These are phyloP conservation scores for Entrophospora sp. DNA, from an alignment of 192 early-diverging fungal genomes.

Conservation along the genomic window DNA sequence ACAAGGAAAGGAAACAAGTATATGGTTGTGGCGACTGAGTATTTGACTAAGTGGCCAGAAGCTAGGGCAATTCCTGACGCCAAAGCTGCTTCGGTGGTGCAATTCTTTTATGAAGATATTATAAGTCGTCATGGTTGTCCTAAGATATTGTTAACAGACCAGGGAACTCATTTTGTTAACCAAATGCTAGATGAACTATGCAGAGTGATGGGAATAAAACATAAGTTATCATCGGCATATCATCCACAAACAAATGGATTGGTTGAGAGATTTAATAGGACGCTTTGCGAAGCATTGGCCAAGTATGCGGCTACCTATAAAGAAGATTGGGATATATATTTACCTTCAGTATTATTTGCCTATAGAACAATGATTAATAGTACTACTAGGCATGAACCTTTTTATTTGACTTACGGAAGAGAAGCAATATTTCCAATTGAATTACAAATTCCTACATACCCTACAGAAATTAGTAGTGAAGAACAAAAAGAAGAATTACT, in stretches of 20 bases:
- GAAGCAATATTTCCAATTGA: not conserved
- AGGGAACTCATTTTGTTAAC: slow-evolving; percentile 24
- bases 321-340: too few relatives aligned
- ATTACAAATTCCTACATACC: not conserved
- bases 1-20: slow-evolving; percentile 13
- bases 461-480: not conserved
- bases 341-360: too few relatives aligned
- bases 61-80: too few relatives aligned
- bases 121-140: too few relatives aligned
- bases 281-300: too few relatives aligned
- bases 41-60: slow-evolving; percentile 26
- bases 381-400: not conserved
- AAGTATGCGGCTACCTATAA: too few relatives aligned
- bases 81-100: slow-evolving; percentile 14
- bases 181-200: too few relatives aligned
- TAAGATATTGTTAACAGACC: too few relatives aligned
- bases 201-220: too few relatives aligned
- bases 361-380: not conserved
- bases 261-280: not conserved
- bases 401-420: not conserved
- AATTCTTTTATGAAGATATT: too few relatives aligned
- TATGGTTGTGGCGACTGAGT: slow-evolving; percentile 25
- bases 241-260: slow-evolving; percentile 21
- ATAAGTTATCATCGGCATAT: slow-evolving; percentile 17
- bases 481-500: not conserved